Evolutionary conservation across 352 stramenopile species (phyloP).

Genomic region (Phytophthora sojae): DNA sequence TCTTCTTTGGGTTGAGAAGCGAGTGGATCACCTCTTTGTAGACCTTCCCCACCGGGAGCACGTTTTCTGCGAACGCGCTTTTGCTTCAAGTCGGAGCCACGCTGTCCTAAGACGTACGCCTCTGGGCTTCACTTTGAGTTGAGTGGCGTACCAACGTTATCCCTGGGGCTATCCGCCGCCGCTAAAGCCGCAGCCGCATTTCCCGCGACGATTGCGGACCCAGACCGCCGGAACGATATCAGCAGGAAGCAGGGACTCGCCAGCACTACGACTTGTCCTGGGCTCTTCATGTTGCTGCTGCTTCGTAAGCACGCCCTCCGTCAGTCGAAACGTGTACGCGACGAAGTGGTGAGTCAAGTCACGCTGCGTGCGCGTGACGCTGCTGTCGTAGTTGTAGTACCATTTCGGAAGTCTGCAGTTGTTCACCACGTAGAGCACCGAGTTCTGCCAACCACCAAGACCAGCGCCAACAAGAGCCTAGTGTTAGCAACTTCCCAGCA

Average conservation of each 20-base stretch:
- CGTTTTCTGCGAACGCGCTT: too few relatives aligned
- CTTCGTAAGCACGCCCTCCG: background rate
- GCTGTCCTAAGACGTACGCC: background rate
- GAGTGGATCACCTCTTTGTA: too few relatives aligned
- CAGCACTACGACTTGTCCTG: slow-evolving; percentile 7
- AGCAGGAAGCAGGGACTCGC: slow-evolving; percentile 30
- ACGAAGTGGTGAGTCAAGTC: slow-evolving; percentile 44
- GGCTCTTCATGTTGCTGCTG: background rate
- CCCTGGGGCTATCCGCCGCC: background rate
- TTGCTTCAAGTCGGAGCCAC: background rate
- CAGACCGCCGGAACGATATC: slow-evolving; percentile 34
- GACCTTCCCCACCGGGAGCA: too few relatives aligned
- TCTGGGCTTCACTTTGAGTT: background rate
- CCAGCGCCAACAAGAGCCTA: too few relatives aligned
- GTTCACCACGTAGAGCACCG: slow-evolving; percentile 42
- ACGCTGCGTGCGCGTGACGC: slow-evolving; percentile 38
- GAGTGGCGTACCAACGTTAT: too few relatives aligned
- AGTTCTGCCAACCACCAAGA: slow-evolving; percentile 23
- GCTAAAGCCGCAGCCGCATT: background rate
- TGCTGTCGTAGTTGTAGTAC: slow-evolving; percentile 50
- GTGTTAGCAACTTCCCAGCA: background rate
- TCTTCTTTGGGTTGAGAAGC: background rate
- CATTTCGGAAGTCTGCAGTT: slow-evolving; percentile 36
- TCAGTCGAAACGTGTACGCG: slow-evolving; percentile 33
- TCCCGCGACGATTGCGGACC: background rate